Percentiles rank a stretch among this genome's conserved stretches.
Evolutionary conservation across 2,329 filamentous ascomycete species (phyloP).

Genomic region (Dactylellina sp.): DNA sequence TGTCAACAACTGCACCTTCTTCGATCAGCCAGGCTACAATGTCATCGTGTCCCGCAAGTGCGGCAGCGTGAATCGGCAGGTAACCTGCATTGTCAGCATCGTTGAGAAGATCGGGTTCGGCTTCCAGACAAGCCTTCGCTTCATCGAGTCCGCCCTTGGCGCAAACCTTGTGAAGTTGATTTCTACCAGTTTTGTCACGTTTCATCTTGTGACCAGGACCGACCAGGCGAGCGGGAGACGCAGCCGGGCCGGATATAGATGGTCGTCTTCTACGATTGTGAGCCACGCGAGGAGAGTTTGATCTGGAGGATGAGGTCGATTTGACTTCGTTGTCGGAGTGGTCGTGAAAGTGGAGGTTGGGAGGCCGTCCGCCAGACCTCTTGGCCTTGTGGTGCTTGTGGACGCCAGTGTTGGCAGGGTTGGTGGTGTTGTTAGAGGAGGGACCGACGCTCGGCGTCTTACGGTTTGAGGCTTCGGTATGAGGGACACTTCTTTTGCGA

Average conservation of each 20-base stretch:
- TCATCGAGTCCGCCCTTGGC: constrained; percentile 83
- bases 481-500: constrained; percentile 42
- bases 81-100: constrained; percentile 95
- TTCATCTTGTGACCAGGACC: constrained; percentile 77
- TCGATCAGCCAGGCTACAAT: constrained; percentile 89
- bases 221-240: constrained; percentile 50
- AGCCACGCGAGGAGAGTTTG: constrained; percentile 38
- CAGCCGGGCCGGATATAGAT: constrained; percentile 41
- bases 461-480: constrained; percentile 9
- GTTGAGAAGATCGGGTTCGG: constrained; percentile 88
- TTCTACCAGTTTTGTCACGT: constrained; percentile 91
- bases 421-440: constrained; percentile 1
- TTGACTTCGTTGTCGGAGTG: constrained; percentile 46
- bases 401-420: too few species aligned
- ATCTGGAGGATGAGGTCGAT: constrained; percentile 50
- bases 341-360: constrained; percentile 38
- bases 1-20: constrained; percentile 86
- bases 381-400: constrained; percentile 47
- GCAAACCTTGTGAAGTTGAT: constrained; percentile 87
- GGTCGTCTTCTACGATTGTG: constrained; percentile 38
- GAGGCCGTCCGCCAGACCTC: constrained; percentile 30
- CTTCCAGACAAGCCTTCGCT: constrained; percentile 78
- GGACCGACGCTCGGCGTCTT: constrained; percentile 15
- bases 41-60: constrained; percentile 84
- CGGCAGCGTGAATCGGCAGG: constrained; percentile 91